Percentiles rank a stretch among this genome's conserved stretches.
Conservation (phyloP, 2,329 filamentous ascomycete species). For the Raffaelea arxii region DNA sequence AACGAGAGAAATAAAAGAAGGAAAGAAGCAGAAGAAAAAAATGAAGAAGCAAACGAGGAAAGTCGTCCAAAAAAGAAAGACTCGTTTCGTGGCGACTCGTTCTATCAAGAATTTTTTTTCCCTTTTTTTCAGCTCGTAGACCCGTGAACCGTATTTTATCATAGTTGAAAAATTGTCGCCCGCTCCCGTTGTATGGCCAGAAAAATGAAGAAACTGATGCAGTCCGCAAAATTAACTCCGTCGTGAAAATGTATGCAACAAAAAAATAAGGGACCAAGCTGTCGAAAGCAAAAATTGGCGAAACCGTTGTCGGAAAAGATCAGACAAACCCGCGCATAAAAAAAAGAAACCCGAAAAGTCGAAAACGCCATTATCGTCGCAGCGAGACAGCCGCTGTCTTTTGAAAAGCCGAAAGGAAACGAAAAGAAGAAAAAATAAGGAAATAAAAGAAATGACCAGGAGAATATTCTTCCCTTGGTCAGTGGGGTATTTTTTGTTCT, state of each 20-base stretch:
- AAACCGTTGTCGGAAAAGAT: slow-evolving; percentile 12
- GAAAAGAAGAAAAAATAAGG: slow-evolving; percentile 14
- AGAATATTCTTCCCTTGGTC: no score
- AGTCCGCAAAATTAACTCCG: slow-evolving; percentile 29
- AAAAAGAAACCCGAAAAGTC: slow-evolving; percentile 28
- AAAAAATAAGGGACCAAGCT: slow-evolving; percentile 15
- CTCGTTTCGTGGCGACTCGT: no score
- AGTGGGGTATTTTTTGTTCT: no score
- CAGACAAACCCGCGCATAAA: slow-evolving; percentile 17
- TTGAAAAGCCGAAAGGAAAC: slow-evolving; percentile 14
- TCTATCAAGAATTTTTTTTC: slow-evolving; percentile 41
- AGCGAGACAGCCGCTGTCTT: slow-evolving; percentile 28
- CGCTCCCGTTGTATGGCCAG: slow-evolving; percentile 22
- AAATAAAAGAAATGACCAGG: background rate
- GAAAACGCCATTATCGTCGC: slow-evolving; percentile 35
- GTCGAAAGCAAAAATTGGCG: slow-evolving; percentile 26
- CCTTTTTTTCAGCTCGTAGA: slow-evolving; percentile 39
- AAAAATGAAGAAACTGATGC: slow-evolving; percentile 18
- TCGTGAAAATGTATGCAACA: slow-evolving; percentile 34
- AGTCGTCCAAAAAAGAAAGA: slow-evolving; percentile 16
- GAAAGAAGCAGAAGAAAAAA: slow-evolving; percentile 2
- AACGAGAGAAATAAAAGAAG: slow-evolving; percentile 1
- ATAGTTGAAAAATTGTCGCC: slow-evolving; percentile 30
- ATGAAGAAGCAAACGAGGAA: slow-evolving; percentile 5
- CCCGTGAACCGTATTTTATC: slow-evolving; percentile 37